Percentiles rank a stretch among this genome's conserved stretches.
phyloP scores from a whole-genome alignment of 179 eudicot genomes.

The Drosera spatulata region DNA sequence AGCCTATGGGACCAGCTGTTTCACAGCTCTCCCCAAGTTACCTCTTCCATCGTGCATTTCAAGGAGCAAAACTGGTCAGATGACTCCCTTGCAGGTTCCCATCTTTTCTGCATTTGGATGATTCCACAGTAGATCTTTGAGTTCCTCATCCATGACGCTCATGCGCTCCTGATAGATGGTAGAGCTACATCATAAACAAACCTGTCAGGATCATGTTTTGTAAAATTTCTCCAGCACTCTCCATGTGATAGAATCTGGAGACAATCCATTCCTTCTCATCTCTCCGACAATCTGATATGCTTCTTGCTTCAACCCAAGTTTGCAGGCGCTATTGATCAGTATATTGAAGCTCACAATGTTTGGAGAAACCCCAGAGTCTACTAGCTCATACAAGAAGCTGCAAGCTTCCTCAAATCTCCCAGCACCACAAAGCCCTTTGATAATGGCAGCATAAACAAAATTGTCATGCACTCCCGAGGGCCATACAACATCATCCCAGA shows the following conservation, averaged over 20 bases:
- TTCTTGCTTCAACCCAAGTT: constrained; percentile 61
- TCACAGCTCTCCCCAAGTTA: too few species aligned
- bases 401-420: constrained; percentile 69
- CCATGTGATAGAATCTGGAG: constrained; percentile 87
- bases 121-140: too few species aligned
- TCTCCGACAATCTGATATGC: constrained; percentile 85
- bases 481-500: constrained; percentile 80
- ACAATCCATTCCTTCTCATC: constrained; percentile 79
- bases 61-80: too few species aligned
- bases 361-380: constrained; percentile 58
- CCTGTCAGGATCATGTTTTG: too few species aligned
- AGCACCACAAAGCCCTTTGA: constrained; percentile 62
- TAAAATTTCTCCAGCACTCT: constrained; percentile 55
- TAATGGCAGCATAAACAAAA: constrained; percentile 66
- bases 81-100: too few species aligned
- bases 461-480: constrained; percentile 67
- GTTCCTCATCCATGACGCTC: too few species aligned
- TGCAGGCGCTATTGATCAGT: constrained; percentile 57
- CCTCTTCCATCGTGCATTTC: too few species aligned
- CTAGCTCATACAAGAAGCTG: constrained; percentile 77
- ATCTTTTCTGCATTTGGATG: too few species aligned
- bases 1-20: too few species aligned
- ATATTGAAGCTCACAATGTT: constrained; percentile 71
- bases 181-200: too few species aligned
- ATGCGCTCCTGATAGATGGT: too few species aligned